These are phyloP conservation scores for Infundibulicybe gibba DNA, from an alignment of 768 basidiomycete genomes.

Conservation along the genomic window DNA sequence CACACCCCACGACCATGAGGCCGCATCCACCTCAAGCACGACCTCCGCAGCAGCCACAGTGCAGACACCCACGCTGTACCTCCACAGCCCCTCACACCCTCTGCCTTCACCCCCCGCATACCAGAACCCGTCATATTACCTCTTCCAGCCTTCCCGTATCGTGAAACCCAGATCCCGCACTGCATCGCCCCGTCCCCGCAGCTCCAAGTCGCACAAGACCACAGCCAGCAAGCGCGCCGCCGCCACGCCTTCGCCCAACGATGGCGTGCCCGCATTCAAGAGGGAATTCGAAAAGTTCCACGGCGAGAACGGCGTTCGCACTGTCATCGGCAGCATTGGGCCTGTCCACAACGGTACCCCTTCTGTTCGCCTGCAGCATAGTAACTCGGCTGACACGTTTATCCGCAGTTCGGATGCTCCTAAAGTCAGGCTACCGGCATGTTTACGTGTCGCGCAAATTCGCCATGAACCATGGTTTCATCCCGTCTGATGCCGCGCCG, in stretches of 20 bases:
- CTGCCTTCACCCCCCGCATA: slow-evolving; percentile 64
- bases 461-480: slow-evolving; percentile 82
- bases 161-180: slow-evolving; percentile 21
- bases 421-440: slow-evolving; percentile 88
- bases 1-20: slow-evolving; percentile 17
- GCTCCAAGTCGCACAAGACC: slow-evolving; percentile 36
- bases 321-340: slow-evolving; percentile 87
- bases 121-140: slow-evolving; percentile 67
- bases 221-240: slow-evolving; percentile 30
- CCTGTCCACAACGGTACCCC: slow-evolving; percentile 76
- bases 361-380: neutral
- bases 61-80: slow-evolving; percentile 52
- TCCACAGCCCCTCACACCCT: slow-evolving; percentile 56
- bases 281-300: slow-evolving; percentile 85
- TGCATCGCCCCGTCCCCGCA: slow-evolving; percentile 33
- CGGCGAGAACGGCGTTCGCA: slow-evolving; percentile 88
- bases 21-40: slow-evolving; percentile 17
- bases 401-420: slow-evolving; percentile 79
- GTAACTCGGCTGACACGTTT: neutral
- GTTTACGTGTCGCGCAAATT: slow-evolving; percentile 97
- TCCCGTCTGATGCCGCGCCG: slow-evolving; percentile 81
- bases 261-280: slow-evolving; percentile 60
- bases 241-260: slow-evolving; percentile 27
- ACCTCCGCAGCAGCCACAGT: slow-evolving; percentile 18
- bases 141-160: slow-evolving; percentile 48